Evolutionary conservation across 2,329 filamentous ascomycete genomes (phyloP).

Genomic region (Lithohypha guttulata): DNA sequence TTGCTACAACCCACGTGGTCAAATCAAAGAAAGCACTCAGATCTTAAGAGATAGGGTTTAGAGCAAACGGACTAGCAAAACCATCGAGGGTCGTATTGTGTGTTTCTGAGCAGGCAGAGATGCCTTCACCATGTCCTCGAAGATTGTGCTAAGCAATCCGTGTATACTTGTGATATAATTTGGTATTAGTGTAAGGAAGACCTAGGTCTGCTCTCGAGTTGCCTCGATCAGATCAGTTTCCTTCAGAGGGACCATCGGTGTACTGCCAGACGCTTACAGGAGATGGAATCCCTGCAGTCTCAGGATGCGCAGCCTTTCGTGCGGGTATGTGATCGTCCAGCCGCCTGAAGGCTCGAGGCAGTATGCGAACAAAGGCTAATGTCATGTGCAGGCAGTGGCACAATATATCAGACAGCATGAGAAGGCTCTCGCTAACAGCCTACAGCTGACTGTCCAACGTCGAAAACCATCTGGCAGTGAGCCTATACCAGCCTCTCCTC

Average conservation of each 20-base stretch:
- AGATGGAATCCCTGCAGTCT: conserved; percentile 40
- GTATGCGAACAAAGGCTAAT: background rate
- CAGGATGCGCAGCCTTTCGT: conserved; percentile 42
- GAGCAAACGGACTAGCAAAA: background rate
- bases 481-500: conserved; percentile 46
- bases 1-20: background rate
- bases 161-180: background rate
- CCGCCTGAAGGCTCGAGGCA: background rate
- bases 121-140: conserved; percentile 2
- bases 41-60: no score
- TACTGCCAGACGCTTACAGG: conserved; percentile 8
- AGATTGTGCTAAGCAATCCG: conserved; percentile 6
- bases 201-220: background rate
- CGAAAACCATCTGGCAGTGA: conserved; percentile 59
- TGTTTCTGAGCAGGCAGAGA: background rate
- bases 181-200: background rate
- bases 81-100: background rate
- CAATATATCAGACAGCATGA: conserved; percentile 95
- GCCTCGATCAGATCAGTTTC: background rate
- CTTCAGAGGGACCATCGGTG: background rate
- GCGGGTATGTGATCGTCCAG: conserved; percentile 28
- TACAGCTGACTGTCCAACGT: conserved; percentile 56
- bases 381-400: conserved; percentile 63
- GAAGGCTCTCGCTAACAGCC: conserved; percentile 88
- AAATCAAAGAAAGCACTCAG: background rate